These are phyloP conservation scores for Ceriops decandra DNA, from an alignment of 345 rosid genomes.

Conservation along the genomic window DNA sequence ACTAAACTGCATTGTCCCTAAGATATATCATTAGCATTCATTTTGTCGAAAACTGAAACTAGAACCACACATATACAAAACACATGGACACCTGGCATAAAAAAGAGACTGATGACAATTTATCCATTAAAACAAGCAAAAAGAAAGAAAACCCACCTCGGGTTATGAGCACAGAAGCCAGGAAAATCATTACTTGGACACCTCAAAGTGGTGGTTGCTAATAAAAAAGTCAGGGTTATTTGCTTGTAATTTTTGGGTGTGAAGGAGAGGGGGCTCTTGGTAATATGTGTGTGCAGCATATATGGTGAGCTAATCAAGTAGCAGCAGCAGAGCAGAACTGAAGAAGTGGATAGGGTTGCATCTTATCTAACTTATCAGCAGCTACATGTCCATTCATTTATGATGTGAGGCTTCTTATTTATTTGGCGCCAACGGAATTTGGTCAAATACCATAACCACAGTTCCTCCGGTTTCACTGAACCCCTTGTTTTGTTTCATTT, in stretches of 20 bases:
- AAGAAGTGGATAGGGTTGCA: background rate
- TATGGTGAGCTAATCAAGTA: background rate
- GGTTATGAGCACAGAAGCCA: no score
- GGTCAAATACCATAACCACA: background rate
- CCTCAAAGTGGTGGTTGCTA: no score
- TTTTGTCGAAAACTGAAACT: background rate
- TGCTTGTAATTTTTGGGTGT: background rate
- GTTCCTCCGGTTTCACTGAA: background rate
- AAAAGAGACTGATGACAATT: no score
- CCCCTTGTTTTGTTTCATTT: background rate
- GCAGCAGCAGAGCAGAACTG: background rate
- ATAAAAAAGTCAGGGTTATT: background rate
- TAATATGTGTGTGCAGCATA: no score
- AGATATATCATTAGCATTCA: background rate
- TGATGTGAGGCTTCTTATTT: background rate
- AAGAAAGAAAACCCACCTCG: no score
- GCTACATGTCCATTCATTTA: background rate
- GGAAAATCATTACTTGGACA: background rate
- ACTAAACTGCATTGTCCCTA: slow-evolving; percentile 4
- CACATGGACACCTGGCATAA: no score
- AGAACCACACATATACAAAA: no score
- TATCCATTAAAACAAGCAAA: no score
- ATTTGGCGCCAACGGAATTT: slow-evolving; percentile 4
- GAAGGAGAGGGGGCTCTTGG: background rate
- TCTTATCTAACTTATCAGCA: background rate